These are phyloP conservation scores for Leptographium lundbergii DNA, from an alignment of 2,329 filamentous ascomycete species.

Conservation along the genomic window DNA sequence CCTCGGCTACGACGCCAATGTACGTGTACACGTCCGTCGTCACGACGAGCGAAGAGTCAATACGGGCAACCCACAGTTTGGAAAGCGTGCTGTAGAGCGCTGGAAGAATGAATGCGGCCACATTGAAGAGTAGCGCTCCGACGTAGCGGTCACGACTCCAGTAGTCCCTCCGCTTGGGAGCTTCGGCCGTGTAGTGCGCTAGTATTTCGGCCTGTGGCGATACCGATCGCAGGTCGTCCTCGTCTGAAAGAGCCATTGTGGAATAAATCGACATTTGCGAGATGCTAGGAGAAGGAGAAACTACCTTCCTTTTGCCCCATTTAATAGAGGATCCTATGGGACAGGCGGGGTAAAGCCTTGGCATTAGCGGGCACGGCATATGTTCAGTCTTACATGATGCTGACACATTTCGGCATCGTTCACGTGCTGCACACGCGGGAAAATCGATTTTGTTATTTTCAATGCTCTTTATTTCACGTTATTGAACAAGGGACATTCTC, in stretches of 20 bases:
- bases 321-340: not conserved
- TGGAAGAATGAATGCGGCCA: constrained; percentile 49
- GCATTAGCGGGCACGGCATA: too few relatives aligned
- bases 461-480: too few relatives aligned
- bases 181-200: not conserved
- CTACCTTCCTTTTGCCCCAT: not conserved
- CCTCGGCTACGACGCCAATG: constrained; percentile 52
- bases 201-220: not conserved
- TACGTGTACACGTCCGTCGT: constrained; percentile 59
- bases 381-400: too few relatives aligned
- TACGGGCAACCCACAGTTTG: constrained; percentile 59
- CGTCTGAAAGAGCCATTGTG: not conserved
- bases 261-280: not conserved
- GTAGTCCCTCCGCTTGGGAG: not conserved
- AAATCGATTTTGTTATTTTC: too few relatives aligned
- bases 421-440: too few relatives aligned
- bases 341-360: not conserved
- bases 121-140: constrained; percentile 50
- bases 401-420: too few relatives aligned
- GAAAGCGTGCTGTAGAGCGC: constrained; percentile 54
- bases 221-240: not conserved
- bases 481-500: too few relatives aligned
- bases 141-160: constrained; percentile 25
- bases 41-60: constrained; percentile 48
- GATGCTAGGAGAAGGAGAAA: not conserved